A percentile compares a stretch with the other conserved stretches of the same genome.
phyloP scores from a whole-genome alignment of 495 filamentous ascomycete genomes.

The Venustampulla echinocandica region DNA sequence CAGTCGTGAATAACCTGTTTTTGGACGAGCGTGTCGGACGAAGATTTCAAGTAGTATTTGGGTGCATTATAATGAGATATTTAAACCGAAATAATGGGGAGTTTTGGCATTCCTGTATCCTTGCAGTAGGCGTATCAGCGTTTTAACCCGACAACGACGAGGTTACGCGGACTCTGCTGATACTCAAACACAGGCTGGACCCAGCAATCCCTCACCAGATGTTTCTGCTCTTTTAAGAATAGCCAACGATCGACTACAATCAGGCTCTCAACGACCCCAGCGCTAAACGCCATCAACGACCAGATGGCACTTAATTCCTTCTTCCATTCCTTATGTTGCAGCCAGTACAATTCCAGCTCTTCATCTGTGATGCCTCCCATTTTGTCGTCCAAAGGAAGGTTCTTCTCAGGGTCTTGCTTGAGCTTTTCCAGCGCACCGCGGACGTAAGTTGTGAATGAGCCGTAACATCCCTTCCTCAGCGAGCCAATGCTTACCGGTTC shows the following conservation, averaged over 20 bases:
- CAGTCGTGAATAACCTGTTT: too few relatives aligned
- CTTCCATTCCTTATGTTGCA: conserved; percentile 52
- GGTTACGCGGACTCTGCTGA: conserved; percentile 73
- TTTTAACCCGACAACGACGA: conserved; percentile 86
- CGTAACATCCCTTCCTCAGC: conserved; percentile 71
- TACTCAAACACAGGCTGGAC: conserved; percentile 93
- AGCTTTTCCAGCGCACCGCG: conserved; percentile 73
- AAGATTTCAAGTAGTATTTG: too few relatives aligned
- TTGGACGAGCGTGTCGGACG: too few relatives aligned
- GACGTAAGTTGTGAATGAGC: conserved; percentile 66
- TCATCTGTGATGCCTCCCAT: conserved; percentile 60
- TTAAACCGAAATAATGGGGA: too few relatives aligned
- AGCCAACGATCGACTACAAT: conserved; percentile 91
- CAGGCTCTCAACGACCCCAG: conserved; percentile 74
- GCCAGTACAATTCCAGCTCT: conserved; percentile 62
- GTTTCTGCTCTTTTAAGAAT: conserved; percentile 69
- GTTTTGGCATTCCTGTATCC: too few relatives aligned
- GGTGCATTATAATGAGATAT: too few relatives aligned
- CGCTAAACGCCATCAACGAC: conserved; percentile 93
- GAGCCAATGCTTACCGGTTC: conserved; percentile 81
- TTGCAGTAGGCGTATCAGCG: too few relatives aligned
- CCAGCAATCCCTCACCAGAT: conserved; percentile 65
- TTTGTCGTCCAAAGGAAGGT: conserved; percentile 47
- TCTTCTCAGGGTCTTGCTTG: conserved; percentile 46
- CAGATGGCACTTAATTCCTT: conserved; percentile 80